These are phyloP conservation scores for Henckelia pumila DNA, from an alignment of 257 asterid species.

Conservation along the genomic window DNA sequence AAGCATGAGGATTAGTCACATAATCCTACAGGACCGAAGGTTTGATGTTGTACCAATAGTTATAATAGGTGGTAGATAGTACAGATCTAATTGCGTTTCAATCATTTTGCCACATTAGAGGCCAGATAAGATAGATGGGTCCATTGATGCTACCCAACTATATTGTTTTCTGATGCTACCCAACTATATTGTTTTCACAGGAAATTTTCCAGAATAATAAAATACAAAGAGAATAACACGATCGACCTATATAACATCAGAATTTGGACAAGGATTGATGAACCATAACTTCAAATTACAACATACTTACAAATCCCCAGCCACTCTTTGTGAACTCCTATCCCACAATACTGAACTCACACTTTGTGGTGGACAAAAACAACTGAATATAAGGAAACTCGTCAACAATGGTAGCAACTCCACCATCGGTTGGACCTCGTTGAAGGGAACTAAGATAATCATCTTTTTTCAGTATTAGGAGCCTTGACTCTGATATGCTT, in stretches of 20 bases:
- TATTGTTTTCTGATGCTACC: too few species aligned
- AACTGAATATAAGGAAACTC: conserved; percentile 83
- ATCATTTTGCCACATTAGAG: background rate
- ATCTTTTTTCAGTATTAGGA: conserved; percentile 55
- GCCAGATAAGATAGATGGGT: background rate
- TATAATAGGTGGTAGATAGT: background rate
- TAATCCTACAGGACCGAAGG: background rate
- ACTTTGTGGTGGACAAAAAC: conserved; percentile 66
- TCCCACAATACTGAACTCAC: conserved; percentile 68
- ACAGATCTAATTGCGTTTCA: background rate
- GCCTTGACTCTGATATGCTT: conserved; percentile 59
- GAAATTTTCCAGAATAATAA: background rate
- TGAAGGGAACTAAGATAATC: conserved; percentile 52
- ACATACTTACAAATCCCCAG: conserved; percentile 85
- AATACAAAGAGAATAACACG: background rate
- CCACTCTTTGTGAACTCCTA: conserved; percentile 87
- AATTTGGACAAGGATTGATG: conserved; percentile 12
- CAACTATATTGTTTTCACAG: background rate
- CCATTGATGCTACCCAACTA: too few species aligned
- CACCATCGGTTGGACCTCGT: conserved; percentile 69
- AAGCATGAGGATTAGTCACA: too few species aligned
- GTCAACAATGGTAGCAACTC: conserved; percentile 89
- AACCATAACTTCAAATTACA: conserved; percentile 5
- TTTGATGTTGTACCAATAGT: background rate
- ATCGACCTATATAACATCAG: background rate